Evolutionary conservation across 1,284 basidiomycete genomes (phyloP).

Genomic region (Leccinum fallax): DNA sequence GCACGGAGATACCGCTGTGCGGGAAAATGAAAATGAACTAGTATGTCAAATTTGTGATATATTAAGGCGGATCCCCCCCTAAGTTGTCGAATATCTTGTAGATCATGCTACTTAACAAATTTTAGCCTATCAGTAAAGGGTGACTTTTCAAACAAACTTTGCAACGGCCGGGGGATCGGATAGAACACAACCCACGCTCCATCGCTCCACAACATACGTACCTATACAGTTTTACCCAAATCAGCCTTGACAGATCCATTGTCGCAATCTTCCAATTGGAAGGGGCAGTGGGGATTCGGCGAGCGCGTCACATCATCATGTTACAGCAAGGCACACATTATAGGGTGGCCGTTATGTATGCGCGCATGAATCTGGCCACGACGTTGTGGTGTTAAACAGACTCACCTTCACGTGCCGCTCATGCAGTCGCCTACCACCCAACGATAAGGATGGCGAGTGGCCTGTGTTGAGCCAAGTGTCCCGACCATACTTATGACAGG

Average conservation of each 20-base stretch:
- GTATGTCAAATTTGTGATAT: background rate
- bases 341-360: background rate
- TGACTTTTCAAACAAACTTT: background rate
- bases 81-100: conserved; percentile 5
- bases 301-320: background rate
- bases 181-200: background rate
- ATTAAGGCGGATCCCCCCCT: background rate
- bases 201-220: conserved; percentile 21
- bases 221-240: background rate
- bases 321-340: background rate
- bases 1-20: background rate
- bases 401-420: conserved; percentile 2
- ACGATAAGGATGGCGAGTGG: background rate
- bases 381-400: background rate
- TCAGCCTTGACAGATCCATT: background rate
- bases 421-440: background rate
- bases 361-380: conserved; percentile 3
- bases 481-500: background rate
- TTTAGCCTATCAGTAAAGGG: background rate
- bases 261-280: background rate
- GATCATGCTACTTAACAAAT: conserved; percentile 17
- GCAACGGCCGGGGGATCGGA: background rate
- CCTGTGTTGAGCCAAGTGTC: background rate
- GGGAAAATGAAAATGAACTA: background rate
- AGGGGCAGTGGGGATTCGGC: background rate